phyloP scores from a whole-genome alignment of 495 filamentous ascomycete genomes.

The Haplographium delicatum region DNA sequence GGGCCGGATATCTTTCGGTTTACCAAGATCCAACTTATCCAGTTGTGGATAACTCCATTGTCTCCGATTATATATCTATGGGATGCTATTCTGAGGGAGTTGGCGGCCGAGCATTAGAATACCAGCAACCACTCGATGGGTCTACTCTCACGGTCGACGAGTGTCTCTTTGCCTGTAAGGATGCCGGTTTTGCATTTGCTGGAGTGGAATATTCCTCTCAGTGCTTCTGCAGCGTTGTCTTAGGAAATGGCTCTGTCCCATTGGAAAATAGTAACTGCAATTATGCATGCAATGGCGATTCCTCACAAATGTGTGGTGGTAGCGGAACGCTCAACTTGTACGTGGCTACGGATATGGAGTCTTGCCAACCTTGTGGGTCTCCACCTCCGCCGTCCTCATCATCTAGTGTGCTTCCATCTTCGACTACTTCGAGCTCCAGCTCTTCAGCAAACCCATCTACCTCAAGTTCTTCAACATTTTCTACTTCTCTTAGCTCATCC shows the following conservation, averaged over 20 bases:
- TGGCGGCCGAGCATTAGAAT: conserved; percentile 41
- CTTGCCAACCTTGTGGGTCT: conserved; percentile 37
- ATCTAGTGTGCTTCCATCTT: background rate
- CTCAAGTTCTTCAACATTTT: background rate
- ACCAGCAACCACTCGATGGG: conserved; percentile 30
- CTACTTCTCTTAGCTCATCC: no score
- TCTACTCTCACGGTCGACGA: conserved; percentile 23
- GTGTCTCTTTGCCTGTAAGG: conserved; percentile 41
- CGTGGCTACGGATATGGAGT: conserved; percentile 28
- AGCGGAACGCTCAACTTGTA: conserved; percentile 37
- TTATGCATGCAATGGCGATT: conserved; percentile 43
- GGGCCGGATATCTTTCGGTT: conserved; percentile 39
- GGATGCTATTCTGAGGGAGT: conserved; percentile 53
- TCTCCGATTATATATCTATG: conserved; percentile 39
- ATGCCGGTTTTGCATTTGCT: conserved; percentile 41
- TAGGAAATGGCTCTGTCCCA: conserved; percentile 38
- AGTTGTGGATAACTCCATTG: conserved; percentile 28
- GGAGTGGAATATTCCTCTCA: conserved; percentile 43
- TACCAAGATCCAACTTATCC: conserved; percentile 48
- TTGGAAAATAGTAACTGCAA: conserved; percentile 32
- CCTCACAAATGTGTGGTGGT: conserved; percentile 40
- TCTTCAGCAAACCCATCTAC: background rate
- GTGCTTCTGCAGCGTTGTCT: conserved; percentile 22
- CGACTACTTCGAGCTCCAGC: background rate
- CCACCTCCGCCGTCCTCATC: conserved; percentile 12